A percentile compares a stretch with the other conserved stretches of the same genome.
phyloP scores from a whole-genome alignment of 2,329 filamentous ascomycete genomes.

The Bisporella sp. region DNA sequence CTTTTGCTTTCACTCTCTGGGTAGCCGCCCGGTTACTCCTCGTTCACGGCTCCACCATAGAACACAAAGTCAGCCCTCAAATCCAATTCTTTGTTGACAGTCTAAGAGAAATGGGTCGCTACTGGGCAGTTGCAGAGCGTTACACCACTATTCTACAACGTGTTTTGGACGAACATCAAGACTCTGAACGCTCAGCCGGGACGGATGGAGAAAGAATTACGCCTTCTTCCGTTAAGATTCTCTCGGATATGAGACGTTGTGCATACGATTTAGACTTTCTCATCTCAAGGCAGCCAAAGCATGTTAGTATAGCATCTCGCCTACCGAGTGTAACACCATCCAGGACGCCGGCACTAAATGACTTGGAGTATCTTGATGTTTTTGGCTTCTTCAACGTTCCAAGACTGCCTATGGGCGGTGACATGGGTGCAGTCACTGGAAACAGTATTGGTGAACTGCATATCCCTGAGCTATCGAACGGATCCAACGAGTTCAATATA shows the following conservation, averaged over 20 bases:
- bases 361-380: conserved; percentile 84
- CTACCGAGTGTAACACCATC: conserved; percentile 50
- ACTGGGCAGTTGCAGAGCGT: conserved; percentile 79
- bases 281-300: conserved; percentile 63
- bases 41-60: conserved; percentile 85
- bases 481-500: conserved; percentile 61
- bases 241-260: conserved; percentile 86
- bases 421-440: conserved; percentile 20
- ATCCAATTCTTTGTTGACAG: conserved; percentile 79
- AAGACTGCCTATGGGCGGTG: conserved; percentile 46
- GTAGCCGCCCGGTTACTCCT: conserved; percentile 81
- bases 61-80: conserved; percentile 72
- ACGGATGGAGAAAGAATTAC: conserved; percentile 65
- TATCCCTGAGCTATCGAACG: conserved; percentile 24
- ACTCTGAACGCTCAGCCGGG: conserved; percentile 57
- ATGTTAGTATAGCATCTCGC: conserved; percentile 31
- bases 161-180: conserved; percentile 79
- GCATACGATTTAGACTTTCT: conserved; percentile 87
- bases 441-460: conserved; percentile 22
- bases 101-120: conserved; percentile 69
- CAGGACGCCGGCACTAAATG: conserved; percentile 68
- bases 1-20: conserved; percentile 90
- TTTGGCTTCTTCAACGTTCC: conserved; percentile 96
- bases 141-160: conserved; percentile 75
- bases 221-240: conserved; percentile 75